Evolutionary conservation across 2,329 filamentous ascomycete species (phyloP).

Genomic region (Chaetomiaceae sp.): DNA sequence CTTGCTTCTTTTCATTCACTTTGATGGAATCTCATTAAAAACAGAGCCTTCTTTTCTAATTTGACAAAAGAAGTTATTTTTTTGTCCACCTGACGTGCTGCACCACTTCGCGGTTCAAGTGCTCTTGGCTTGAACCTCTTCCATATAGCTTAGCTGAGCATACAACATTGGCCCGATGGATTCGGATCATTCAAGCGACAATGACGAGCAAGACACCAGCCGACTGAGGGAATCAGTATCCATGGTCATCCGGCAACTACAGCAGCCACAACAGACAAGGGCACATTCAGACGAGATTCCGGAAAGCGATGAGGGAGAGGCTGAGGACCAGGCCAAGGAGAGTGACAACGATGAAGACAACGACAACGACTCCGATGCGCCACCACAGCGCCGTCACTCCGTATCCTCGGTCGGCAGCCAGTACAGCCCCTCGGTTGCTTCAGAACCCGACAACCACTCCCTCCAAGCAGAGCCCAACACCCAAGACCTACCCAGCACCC

Average conservation of each 20-base stretch:
- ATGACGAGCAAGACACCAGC: background rate
- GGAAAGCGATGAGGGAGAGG: slow-evolving; percentile 12
- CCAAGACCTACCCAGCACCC: background rate
- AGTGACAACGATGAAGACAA: background rate
- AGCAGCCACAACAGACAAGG: background rate
- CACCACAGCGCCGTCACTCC: slow-evolving; percentile 2
- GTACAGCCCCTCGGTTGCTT: slow-evolving; percentile 9
- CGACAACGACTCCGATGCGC: background rate
- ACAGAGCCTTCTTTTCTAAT: no score
- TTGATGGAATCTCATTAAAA: no score
- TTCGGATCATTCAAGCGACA: slow-evolving; percentile 4
- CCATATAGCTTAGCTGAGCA: background rate
- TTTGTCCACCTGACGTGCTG: no score
- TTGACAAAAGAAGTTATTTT: no score
- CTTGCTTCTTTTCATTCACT: no score
- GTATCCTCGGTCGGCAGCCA: slow-evolving; percentile 13
- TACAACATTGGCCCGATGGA: slow-evolving; percentile 4
- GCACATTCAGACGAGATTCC: slow-evolving; percentile 9
- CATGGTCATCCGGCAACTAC: slow-evolving; percentile 11
- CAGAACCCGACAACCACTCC: background rate
- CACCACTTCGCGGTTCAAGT: background rate
- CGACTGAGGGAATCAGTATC: slow-evolving; percentile 10
- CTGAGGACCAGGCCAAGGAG: background rate
- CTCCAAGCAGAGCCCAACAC: background rate
- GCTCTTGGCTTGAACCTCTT: background rate